Percentiles rank a stretch among this genome's conserved stretches.
Conservation (phyloP, 208 protist species). For the Crithidia fasciculata region DNA sequence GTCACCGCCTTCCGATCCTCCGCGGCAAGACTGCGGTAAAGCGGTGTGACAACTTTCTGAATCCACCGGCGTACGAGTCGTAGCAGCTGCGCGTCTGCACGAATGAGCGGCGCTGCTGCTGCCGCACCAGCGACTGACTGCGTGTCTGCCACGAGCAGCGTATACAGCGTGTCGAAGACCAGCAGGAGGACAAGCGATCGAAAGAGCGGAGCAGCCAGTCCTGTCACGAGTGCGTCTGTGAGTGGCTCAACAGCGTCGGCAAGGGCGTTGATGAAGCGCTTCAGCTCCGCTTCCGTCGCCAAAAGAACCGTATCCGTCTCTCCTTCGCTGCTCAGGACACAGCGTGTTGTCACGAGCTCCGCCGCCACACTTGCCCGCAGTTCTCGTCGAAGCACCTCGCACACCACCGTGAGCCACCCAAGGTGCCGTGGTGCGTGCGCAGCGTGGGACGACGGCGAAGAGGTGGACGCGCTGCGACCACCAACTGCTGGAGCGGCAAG, state of each 20-base stretch:
- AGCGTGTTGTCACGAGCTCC: slow-evolving; percentile 12
- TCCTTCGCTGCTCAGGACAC: background rate
- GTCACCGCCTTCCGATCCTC: background rate
- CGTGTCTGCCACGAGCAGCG: slow-evolving; percentile 2
- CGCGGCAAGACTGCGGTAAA: slow-evolving; percentile 6
- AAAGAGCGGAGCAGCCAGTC: slow-evolving; percentile 22
- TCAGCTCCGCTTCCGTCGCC: slow-evolving; percentile 17
- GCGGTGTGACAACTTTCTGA: slow-evolving; percentile 12
- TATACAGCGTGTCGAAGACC: slow-evolving; percentile 42
- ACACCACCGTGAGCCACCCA: slow-evolving; percentile 40
- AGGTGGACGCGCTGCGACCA: background rate
- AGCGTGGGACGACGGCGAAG: background rate
- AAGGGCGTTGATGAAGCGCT: slow-evolving; percentile 44
- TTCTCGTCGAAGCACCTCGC: slow-evolving; percentile 56
- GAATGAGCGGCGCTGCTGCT: background rate
- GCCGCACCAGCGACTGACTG: background rate
- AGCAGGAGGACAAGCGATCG: slow-evolving; percentile 45
- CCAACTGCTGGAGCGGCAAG: background rate
- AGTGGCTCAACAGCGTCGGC: slow-evolving; percentile 41
- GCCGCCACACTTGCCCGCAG: slow-evolving; percentile 29
- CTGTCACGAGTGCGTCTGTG: slow-evolving; percentile 32
- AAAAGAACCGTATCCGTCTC: slow-evolving; percentile 3
- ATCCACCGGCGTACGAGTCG: slow-evolving; percentile 22
- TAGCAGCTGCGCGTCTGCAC: background rate
- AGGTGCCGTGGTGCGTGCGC: slow-evolving; percentile 12